Base-by-base conservation (phyloP, 1,284 basidiomycete genomes). In the Porodaedalea pini region DNA sequence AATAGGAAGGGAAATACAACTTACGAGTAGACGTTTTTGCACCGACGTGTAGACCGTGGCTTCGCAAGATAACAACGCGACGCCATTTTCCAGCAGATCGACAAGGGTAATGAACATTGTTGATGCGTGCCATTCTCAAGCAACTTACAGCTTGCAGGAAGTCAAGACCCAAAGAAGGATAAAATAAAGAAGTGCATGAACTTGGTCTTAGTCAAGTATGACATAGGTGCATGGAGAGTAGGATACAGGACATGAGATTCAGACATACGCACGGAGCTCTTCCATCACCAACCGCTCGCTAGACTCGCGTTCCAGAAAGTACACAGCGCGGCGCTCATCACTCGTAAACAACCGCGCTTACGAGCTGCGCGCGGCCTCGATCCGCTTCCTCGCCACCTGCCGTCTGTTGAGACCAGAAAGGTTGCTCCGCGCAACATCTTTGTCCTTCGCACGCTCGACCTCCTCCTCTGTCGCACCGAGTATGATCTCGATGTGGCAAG, bases 401-500 rank as follows among this genome's bases (percentile, higher is more conserved):
- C 89, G 78, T 72, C 89, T 80, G 80, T 92, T 91, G 61, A 92
- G 74, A 58, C 85, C 87, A 47, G 76, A 66, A 52, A 90, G 73
- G 25, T 80, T 74, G 51, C 77, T 65, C 23, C 72, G 66, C 37
- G 72, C 70, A 57, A 78, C 78, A 58, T 84, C 81, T 72, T 89
- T 86, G 77, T 94, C 92, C 71, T 90, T 92, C 71, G 86, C 86
- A 73, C 92, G 89, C 78, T 96, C 90, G 53, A 97, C 92, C 74
- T 93, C 86, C 63, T 82, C 83, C 51, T 88, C 85, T 52, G 83
- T 76, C 61, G 86, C 87, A 55, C 84, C 78, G 62, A 97, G 85
- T 72, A 97, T 92, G 72, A 97, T 83, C 73, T 99, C 97, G 66
- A 99, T 90, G 73, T 99, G 97, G 76, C 87, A 90, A 55, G 93